Conservation (phyloP, 1,284 basidiomycete species). For the Pseudozyma pruni region DNA sequence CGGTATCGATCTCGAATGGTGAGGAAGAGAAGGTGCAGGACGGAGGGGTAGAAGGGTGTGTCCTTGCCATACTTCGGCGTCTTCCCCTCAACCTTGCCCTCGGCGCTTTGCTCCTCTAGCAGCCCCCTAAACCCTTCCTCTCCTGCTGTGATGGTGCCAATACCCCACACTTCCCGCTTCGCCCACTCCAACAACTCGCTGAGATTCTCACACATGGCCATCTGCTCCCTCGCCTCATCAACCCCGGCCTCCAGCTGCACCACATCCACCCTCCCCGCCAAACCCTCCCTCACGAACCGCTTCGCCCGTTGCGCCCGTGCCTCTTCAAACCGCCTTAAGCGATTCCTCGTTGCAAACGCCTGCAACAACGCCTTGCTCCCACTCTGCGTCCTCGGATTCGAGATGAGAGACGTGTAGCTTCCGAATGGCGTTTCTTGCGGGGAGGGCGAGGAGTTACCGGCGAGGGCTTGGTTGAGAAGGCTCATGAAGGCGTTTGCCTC, state of each 20-base stretch:
- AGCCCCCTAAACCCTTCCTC: too few relatives aligned
- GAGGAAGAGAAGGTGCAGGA: conserved; percentile 57
- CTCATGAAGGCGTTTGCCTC: conserved; percentile 44
- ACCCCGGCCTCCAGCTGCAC: conserved; percentile 44
- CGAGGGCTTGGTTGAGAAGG: conserved; percentile 36
- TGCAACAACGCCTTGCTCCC: conserved; percentile 24
- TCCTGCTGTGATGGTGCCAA: background rate
- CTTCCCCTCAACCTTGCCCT: background rate
- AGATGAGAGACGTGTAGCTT: conserved; percentile 34
- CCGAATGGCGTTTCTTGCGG: conserved; percentile 29
- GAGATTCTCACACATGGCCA: conserved; percentile 46
- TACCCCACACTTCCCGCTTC: conserved; percentile 44
- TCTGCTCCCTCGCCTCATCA: conserved; percentile 45
- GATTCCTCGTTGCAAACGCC: conserved; percentile 36
- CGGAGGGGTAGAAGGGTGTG: conserved; percentile 59
- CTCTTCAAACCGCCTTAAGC: conserved; percentile 24
- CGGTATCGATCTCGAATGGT: conserved; percentile 56
- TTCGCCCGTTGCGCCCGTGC: conserved; percentile 17
- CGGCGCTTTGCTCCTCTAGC: too few relatives aligned
- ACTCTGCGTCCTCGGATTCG: conserved; percentile 23
- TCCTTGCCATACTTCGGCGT: conserved; percentile 47
- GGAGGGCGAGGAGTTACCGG: conserved; percentile 7
- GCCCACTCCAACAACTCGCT: conserved; percentile 42
- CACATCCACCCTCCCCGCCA: conserved; percentile 33
- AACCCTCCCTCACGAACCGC: conserved; percentile 29